Evolutionary conservation across 2,329 filamentous ascomycete genomes (phyloP).

Genomic region (Neophaeococcomyces aloes): DNA sequence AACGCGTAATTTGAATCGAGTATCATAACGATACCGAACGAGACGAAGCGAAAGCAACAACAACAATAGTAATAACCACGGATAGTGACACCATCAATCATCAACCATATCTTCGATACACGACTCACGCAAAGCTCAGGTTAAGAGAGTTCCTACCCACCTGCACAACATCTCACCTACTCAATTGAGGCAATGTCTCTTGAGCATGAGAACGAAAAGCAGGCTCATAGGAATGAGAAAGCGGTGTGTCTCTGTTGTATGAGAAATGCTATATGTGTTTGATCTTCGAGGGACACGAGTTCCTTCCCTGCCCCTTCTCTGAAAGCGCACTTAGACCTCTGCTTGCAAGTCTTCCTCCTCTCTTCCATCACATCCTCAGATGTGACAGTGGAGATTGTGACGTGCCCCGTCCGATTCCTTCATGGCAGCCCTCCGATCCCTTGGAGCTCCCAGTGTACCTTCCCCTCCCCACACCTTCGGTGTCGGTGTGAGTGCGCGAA

Average conservation of each 20-base stretch:
- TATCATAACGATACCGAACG: constrained; percentile 5
- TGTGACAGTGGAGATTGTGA: neutral
- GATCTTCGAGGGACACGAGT: constrained; percentile 20
- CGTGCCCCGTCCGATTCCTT: constrained; percentile 9
- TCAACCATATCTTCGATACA: neutral
- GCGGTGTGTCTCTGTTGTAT: constrained; percentile 7
- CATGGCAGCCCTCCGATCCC: constrained; percentile 9
- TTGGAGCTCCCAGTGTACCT: constrained; percentile 5
- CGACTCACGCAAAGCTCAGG: constrained; percentile 2
- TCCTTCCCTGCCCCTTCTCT: constrained; percentile 24
- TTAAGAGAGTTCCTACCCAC: constrained; percentile 7
- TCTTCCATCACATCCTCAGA: constrained; percentile 5
- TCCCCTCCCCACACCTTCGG: neutral
- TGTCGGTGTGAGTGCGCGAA: neutral
- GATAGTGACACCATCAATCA: neutral
- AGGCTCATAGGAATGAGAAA: constrained; percentile 5
- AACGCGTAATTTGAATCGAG: neutral
- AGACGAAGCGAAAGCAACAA: constrained; percentile 8
- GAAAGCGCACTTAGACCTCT: constrained; percentile 13
- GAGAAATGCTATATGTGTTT: constrained; percentile 7
- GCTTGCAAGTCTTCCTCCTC: constrained; percentile 9
- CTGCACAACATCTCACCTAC: neutral
- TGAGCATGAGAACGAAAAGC: neutral
- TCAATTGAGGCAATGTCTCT: constrained; percentile 7
- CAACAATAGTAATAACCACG: neutral